phyloP scores from a whole-genome alignment of 2,329 filamentous ascomycete genomes.

The Truncatella angustata region DNA sequence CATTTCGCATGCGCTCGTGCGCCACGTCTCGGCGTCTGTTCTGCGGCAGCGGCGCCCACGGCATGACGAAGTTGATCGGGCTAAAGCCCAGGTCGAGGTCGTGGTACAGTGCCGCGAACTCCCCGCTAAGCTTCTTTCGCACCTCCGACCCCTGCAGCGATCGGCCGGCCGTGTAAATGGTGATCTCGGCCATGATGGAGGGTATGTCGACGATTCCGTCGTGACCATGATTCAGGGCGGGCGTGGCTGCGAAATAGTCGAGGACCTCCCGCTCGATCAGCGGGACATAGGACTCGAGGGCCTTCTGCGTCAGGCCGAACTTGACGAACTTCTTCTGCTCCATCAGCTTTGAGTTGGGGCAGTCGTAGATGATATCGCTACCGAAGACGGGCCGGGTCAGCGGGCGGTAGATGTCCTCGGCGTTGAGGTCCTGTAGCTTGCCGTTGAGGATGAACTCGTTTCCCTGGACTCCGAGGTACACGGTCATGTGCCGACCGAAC shows the following conservation, averaged over 20 bases:
- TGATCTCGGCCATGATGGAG: constrained; percentile 71
- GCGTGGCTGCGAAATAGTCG: constrained; percentile 66
- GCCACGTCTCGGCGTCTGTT: constrained; percentile 72
- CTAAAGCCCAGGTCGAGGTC: constrained; percentile 70
- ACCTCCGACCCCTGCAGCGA: constrained; percentile 76
- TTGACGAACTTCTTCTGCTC: constrained; percentile 87
- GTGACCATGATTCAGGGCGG: constrained; percentile 55
- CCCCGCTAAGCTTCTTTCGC: constrained; percentile 66
- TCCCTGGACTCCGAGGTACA: constrained; percentile 47
- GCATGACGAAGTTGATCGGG: constrained; percentile 80
- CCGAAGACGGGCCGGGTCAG: constrained; percentile 64
- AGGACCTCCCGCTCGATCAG: constrained; percentile 69
- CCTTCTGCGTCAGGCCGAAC: constrained; percentile 64
- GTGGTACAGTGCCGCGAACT: constrained; percentile 74
- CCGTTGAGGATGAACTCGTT: constrained; percentile 58
- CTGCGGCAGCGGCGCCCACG: constrained; percentile 74
- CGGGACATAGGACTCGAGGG: constrained; percentile 64
- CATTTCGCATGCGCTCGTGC: constrained; percentile 65
- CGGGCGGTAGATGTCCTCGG: constrained; percentile 52
- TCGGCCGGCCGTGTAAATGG: constrained; percentile 76
- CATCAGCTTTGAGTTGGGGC: constrained; percentile 81
- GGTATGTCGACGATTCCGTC: constrained; percentile 64
- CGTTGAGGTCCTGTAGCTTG: constrained; percentile 49
- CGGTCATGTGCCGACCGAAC: constrained; percentile 48
- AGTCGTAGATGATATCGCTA: constrained; percentile 78